Conservation (phyloP, 2,329 filamentous ascomycete species). For the Nemania abortiva region DNA sequence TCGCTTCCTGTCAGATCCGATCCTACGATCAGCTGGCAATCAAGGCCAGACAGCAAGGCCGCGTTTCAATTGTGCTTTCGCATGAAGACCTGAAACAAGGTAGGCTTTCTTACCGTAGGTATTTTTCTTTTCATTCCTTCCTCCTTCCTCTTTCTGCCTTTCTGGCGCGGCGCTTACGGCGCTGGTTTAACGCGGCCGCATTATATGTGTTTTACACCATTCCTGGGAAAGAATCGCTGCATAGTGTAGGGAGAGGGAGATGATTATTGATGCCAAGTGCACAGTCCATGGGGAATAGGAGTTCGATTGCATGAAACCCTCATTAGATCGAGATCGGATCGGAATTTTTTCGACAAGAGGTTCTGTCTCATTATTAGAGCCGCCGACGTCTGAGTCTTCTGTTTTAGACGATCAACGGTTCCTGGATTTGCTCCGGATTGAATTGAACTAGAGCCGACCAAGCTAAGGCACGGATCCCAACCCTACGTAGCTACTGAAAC, state of each 20-base stretch:
- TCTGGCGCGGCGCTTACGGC: background rate
- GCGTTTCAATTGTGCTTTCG: constrained; percentile 30
- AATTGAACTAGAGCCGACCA: constrained; percentile 8
- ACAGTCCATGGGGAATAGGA: background rate
- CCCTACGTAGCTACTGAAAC: constrained; percentile 26
- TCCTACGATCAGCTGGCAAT: constrained; percentile 9
- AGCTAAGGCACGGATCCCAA: constrained; percentile 7
- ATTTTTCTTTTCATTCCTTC: constrained; percentile 9
- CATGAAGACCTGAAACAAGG: constrained; percentile 31
- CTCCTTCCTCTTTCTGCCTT: background rate
- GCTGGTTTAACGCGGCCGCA: background rate
- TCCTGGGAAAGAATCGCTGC: background rate
- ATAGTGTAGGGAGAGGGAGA: background rate
- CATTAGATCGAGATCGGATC: constrained; percentile 5
- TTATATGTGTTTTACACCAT: background rate
- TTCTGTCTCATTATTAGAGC: constrained; percentile 9
- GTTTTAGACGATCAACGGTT: constrained; percentile 22
- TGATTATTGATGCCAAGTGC: background rate
- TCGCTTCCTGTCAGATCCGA: constrained; percentile 19
- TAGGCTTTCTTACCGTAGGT: background rate
- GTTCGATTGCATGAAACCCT: constrained; percentile 6
- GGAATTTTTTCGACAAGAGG: constrained; percentile 5
- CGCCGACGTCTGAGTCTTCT: constrained; percentile 2
- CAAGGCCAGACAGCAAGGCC: constrained; percentile 10
- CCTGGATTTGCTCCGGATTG: constrained; percentile 9